Conservation (phyloP, 805 yeast species). For the Metschnikowia noctiluminum region DNA sequence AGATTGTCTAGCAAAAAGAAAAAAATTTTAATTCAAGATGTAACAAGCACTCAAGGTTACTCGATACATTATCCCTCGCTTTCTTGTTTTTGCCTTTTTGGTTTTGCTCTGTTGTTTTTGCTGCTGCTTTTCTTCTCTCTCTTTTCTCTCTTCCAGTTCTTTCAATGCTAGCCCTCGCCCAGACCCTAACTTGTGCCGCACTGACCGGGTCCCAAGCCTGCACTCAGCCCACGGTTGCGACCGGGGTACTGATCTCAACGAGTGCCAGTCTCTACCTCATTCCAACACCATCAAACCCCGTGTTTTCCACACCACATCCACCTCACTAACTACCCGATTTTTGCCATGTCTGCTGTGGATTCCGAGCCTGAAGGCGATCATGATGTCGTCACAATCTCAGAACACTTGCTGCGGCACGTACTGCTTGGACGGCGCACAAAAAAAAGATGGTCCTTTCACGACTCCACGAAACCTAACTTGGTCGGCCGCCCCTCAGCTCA, state of each 20-base stretch:
- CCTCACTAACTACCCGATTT: not conserved
- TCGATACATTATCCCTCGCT: too few species aligned
- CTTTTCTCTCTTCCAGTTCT: too few species aligned
- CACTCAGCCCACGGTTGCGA: not conserved
- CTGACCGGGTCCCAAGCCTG: too few species aligned
- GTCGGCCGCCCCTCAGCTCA: constrained; percentile 31
- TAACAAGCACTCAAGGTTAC: too few species aligned
- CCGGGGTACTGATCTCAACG: not conserved
- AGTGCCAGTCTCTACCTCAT: not conserved
- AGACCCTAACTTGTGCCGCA: too few species aligned
- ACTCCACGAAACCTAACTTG: constrained; percentile 35
- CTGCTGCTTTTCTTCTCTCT: too few species aligned
- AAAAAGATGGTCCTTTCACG: constrained; percentile 44
- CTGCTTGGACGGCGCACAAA: constrained; percentile 34
- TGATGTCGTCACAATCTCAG: constrained; percentile 34
- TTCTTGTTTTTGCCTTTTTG: too few species aligned
- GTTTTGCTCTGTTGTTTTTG: too few species aligned
- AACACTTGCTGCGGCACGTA: constrained; percentile 27
- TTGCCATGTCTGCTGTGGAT: constrained; percentile 29
- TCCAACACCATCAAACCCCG: not conserved
- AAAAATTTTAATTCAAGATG: too few species aligned
- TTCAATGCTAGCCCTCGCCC: too few species aligned
- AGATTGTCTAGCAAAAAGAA: too few species aligned
- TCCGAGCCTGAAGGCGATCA: constrained; percentile 26
- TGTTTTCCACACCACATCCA: not conserved